Evolutionary conservation across 73 alveolate genomes (phyloP).

Genomic region (Effrenium voratum): DNA sequence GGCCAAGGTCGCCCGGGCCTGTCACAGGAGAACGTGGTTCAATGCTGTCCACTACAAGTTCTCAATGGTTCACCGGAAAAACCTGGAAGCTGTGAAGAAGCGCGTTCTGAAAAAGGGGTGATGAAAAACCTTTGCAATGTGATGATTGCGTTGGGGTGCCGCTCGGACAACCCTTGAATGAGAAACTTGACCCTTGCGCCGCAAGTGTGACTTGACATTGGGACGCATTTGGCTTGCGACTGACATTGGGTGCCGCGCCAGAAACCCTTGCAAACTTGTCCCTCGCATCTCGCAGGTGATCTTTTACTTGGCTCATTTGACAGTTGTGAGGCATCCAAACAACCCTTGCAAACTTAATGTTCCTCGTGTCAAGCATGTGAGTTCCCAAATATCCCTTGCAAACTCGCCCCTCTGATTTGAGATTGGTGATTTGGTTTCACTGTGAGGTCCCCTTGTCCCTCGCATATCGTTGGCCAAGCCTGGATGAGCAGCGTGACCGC

Average conservation of each 20-base stretch:
- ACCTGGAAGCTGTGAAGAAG: not conserved
- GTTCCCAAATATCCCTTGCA: not conserved
- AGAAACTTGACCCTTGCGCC: not conserved
- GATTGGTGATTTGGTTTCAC: not conserved
- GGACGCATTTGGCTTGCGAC: not conserved
- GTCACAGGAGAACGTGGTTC: conserved; percentile 21
- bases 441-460: not conserved
- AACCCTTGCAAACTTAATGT: too few species aligned
- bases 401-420: not conserved
- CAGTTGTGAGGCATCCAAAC: too few species aligned
- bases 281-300: too few species aligned
- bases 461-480: not conserved
- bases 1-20: conserved; percentile 18
- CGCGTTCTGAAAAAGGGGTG: too few species aligned
- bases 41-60: conserved; percentile 11
- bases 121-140: too few species aligned
- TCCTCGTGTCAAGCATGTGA: too few species aligned
- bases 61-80: not conserved
- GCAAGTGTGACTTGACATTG: not conserved
- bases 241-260: too few species aligned
- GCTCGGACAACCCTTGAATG: not conserved
- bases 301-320: too few species aligned
- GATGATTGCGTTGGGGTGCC: not conserved
- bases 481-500: not conserved
- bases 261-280: too few species aligned